Conservation (phyloP, 2,329 filamentous ascomycete genomes). For the Hymenoscyphus fraxineus region DNA sequence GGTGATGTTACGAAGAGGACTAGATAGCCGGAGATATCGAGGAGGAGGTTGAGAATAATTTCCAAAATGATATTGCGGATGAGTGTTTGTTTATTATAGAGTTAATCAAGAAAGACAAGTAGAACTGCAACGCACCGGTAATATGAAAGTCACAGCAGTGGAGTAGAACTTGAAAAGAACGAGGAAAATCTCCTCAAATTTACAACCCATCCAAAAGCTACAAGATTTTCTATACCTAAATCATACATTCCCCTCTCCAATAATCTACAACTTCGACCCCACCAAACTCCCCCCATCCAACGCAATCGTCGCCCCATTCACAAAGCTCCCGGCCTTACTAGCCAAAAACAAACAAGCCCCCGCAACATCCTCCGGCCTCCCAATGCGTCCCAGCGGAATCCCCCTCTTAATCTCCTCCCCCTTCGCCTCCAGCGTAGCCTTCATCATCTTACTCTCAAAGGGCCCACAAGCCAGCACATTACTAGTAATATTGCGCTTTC, state of each 20-base stretch:
- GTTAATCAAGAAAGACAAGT: too few species aligned
- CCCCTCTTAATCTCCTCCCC: constrained; percentile 52
- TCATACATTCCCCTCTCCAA: background rate
- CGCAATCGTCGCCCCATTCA: constrained; percentile 62
- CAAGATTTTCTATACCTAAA: background rate
- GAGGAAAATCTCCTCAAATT: too few species aligned
- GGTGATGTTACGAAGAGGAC: too few species aligned
- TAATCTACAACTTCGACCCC: constrained; percentile 42
- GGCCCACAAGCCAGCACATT: constrained; percentile 72
- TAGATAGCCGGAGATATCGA: too few species aligned
- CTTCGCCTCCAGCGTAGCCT: constrained; percentile 58
- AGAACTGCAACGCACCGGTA: too few species aligned
- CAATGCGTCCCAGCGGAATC: constrained; percentile 65
- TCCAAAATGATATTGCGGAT: too few species aligned
- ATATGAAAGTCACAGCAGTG: too few species aligned
- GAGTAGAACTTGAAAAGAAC: too few species aligned
- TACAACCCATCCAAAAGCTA: background rate
- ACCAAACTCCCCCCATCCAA: constrained; percentile 56
- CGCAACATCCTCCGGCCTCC: constrained; percentile 64
- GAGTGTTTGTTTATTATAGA: too few species aligned
- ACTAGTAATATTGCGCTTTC: constrained; percentile 55
- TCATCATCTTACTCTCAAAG: constrained; percentile 71
- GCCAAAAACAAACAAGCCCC: constrained; percentile 68
- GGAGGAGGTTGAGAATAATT: too few species aligned
- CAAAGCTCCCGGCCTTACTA: constrained; percentile 62